A percentile compares a stretch with the other conserved stretches of the same genome.
Conservation (phyloP, 1,139 yeast genomes). For the Protomyces gravidus region DNA sequence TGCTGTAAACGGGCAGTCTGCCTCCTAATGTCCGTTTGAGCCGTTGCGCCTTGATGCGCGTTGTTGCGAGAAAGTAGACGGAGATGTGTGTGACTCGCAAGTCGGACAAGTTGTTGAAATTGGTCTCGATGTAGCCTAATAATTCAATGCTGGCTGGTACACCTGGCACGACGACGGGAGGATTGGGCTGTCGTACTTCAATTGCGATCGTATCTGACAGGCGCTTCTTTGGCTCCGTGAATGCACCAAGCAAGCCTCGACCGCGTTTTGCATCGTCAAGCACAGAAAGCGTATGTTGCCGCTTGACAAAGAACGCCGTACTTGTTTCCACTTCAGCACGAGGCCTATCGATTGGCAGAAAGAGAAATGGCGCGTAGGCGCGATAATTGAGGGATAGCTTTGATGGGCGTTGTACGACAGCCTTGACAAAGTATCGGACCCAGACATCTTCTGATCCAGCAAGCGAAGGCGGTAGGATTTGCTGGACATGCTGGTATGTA, state of each 20-base stretch:
- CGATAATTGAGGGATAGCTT: slow-evolving; percentile 52
- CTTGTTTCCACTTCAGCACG: slow-evolving; percentile 12
- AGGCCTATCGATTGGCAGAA: slow-evolving; percentile 51
- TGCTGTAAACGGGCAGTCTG: slow-evolving; percentile 3
- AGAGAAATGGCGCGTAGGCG: slow-evolving; percentile 50
- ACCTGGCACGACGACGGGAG: slow-evolving; percentile 16
- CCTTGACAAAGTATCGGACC: slow-evolving; percentile 49
- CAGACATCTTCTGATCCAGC: slow-evolving; percentile 50
- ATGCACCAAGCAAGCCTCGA: slow-evolving; percentile 2
- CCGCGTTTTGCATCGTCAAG: slow-evolving; percentile 15
- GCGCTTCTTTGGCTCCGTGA: neutral
- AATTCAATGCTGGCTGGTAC: slow-evolving; percentile 17
- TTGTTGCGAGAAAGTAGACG: slow-evolving; percentile 9
- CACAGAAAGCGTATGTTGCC: slow-evolving; percentile 13
- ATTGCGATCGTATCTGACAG: slow-evolving; percentile 19
- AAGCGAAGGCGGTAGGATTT: slow-evolving; percentile 57
- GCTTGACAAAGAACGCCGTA: slow-evolving; percentile 18
- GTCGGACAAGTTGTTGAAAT: neutral
- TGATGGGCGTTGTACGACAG: slow-evolving; percentile 55
- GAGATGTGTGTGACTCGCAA: slow-evolving; percentile 11
- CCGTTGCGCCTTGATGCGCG: slow-evolving; percentile 9
- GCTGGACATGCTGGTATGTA: slow-evolving; percentile 43
- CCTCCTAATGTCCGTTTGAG: slow-evolving; percentile 12
- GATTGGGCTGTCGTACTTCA: slow-evolving; percentile 24
- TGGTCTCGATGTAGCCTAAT: slow-evolving; percentile 11